Evolutionary conservation across 805 yeast species (phyloP).

Genomic region (Lipomyces sp.): DNA sequence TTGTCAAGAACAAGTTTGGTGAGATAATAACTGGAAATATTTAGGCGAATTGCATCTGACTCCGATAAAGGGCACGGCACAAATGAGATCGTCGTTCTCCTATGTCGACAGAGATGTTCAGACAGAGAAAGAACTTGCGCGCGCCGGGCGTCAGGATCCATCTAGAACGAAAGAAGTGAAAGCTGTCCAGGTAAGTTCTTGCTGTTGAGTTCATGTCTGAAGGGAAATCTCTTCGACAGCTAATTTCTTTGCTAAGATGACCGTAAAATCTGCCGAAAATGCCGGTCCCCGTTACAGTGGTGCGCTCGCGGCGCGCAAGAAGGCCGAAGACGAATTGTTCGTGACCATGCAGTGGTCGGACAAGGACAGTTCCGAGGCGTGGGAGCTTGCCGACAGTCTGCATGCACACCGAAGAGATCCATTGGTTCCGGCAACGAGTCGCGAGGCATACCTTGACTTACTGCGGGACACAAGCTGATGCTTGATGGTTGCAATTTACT

Average conservation of each 20-base stretch:
- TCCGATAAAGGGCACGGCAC: conserved; percentile 66
- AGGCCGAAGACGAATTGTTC: conserved; percentile 59
- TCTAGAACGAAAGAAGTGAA: conserved; percentile 49
- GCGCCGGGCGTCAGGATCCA: conserved; percentile 42
- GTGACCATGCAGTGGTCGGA: conserved; percentile 48
- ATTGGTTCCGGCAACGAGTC: conserved; percentile 25
- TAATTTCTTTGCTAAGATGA: conserved; percentile 43
- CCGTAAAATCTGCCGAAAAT: conserved; percentile 60
- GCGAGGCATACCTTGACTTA: conserved; percentile 30
- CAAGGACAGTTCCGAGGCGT: conserved; percentile 36
- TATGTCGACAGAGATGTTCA: conserved; percentile 64
- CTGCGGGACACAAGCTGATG: conserved; percentile 14
- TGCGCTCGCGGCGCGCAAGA: conserved; percentile 62
- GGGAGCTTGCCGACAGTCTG: conserved; percentile 36
- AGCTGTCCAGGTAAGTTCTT: conserved; percentile 52
- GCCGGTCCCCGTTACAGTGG: conserved; percentile 63
- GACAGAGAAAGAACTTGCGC: conserved; percentile 43
- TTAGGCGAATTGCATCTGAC: conserved; percentile 53
- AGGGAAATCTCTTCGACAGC: not conserved
- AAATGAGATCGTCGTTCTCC: conserved; percentile 75
- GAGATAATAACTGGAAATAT: too few species aligned
- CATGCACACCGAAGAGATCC: conserved; percentile 20
- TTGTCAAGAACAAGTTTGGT: too few species aligned
- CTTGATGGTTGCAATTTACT: too few species aligned
- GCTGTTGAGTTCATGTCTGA: too few species aligned